These are phyloP conservation scores for Oxytropis ochrocephala DNA, from an alignment of 306 rosid genomes.

Conservation along the genomic window DNA sequence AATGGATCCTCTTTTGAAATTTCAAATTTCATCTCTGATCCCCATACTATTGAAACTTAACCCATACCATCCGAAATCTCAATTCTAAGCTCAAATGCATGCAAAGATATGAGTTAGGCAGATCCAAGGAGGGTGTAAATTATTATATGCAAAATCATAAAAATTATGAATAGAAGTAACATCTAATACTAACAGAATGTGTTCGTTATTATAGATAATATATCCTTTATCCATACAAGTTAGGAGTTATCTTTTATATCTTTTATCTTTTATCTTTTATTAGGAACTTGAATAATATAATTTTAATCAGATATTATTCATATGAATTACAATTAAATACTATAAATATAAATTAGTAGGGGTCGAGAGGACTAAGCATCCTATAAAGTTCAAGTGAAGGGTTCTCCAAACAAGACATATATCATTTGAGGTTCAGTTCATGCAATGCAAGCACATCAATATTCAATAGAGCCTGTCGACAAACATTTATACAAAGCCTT, in stretches of 20 bases:
- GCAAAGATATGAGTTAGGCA: not conserved
- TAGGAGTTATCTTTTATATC: not conserved
- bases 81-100: not conserved
- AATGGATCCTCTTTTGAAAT: not conserved
- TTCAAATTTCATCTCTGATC: not conserved
- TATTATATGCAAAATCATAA: not conserved
- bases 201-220: not conserved
- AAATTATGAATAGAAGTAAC: not conserved
- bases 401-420: not conserved
- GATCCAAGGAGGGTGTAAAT: not conserved
- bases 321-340: not conserved
- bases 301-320: not conserved
- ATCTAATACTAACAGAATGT: not conserved
- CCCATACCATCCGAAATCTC: not conserved
- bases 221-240: not conserved
- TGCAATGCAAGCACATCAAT: slow-evolving; percentile 1
- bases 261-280: not conserved
- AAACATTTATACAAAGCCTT: not conserved
- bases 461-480: not conserved
- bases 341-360: not conserved
- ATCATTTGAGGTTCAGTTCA: slow-evolving; percentile 10
- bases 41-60: not conserved
- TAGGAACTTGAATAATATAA: not conserved
- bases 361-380: not conserved
- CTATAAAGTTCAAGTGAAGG: not conserved